phyloP scores from a whole-genome alignment of 2,329 filamentous ascomycete species.

The Dactylellina parvicollis region DNA sequence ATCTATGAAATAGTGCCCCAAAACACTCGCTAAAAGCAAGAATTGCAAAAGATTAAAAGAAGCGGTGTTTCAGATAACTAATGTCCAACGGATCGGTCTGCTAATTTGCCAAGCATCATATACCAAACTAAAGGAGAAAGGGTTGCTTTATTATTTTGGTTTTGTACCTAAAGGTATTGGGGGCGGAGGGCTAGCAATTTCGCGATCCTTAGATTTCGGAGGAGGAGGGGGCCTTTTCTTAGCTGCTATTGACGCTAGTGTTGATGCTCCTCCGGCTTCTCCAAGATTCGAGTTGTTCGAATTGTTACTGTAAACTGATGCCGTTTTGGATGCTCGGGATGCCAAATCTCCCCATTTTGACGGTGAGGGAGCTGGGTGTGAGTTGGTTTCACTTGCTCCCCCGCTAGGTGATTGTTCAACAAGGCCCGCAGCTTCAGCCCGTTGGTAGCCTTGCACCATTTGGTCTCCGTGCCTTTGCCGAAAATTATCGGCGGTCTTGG shows the following conservation, averaged over 20 bases:
- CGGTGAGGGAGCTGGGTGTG: slow-evolving; percentile 20
- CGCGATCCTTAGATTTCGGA: slow-evolving; percentile 48
- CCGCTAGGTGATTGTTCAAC: slow-evolving; percentile 34
- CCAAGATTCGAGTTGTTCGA: not conserved
- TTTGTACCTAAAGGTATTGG: slow-evolving; percentile 44
- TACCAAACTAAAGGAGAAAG: not conserved
- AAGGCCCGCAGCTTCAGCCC: slow-evolving; percentile 63
- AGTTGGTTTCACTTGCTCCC: not conserved
- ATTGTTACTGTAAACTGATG: slow-evolving; percentile 1
- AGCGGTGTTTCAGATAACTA: no score
- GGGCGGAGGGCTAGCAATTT: slow-evolving; percentile 5
- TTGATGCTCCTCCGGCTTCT: slow-evolving; percentile 3
- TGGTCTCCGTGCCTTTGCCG: slow-evolving; percentile 76
- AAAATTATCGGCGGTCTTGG: slow-evolving; percentile 73
- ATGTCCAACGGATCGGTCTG: no score
- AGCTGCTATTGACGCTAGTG: slow-evolving; percentile 14
- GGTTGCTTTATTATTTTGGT: slow-evolving; percentile 19
- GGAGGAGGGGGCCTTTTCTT: slow-evolving; percentile 56
- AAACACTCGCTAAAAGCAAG: no score
- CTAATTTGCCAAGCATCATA: no score
- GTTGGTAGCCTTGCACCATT: slow-evolving; percentile 69
- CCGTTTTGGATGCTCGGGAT: slow-evolving; percentile 13
- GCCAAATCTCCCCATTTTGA: slow-evolving; percentile 28
- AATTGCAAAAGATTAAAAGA: no score
- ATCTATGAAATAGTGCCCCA: no score